Percentiles rank a stretch among this genome's conserved stretches.
Evolutionary conservation across 192 early-diverging fungal species (phyloP).

Genomic region (Jimgerdemannia lactiflua): DNA sequence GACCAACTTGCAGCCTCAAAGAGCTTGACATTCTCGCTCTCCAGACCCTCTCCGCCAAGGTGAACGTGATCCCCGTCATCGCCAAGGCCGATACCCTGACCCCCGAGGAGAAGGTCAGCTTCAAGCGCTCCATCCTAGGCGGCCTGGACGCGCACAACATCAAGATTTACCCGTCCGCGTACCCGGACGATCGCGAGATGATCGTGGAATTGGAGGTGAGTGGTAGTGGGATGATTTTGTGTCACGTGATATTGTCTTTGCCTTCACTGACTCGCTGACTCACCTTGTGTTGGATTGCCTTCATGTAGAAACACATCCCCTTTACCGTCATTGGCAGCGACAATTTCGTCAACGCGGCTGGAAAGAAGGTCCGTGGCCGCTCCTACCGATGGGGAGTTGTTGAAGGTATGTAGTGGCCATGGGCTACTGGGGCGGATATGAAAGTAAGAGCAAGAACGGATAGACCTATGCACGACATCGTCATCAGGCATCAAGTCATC

Average conservation of each 20-base stretch:
- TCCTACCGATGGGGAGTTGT: conserved; percentile 93
- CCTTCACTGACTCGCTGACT: too few species aligned
- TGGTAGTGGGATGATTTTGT: too few species aligned
- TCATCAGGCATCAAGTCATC: too few species aligned
- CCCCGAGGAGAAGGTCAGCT: conserved; percentile 71
- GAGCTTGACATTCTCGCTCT: conserved; percentile 96
- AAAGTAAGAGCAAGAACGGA: too few species aligned
- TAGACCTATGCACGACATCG: too few species aligned
- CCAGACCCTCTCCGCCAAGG: conserved; percentile 84
- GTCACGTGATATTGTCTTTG: too few species aligned
- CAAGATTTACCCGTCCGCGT: conserved; percentile 77
- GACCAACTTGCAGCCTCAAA: conserved; percentile 43
- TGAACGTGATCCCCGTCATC: conserved; percentile 88
- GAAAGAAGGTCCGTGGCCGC: conserved; percentile 84
- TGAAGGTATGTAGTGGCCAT: conserved; percentile 38
- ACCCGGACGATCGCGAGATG: conserved; percentile 80
- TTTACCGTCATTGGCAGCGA: conserved; percentile 95
- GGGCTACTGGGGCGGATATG: too few species aligned
- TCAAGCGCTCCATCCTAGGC: conserved; percentile 84
- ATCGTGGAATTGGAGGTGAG: conserved; percentile 82
- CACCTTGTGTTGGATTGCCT: too few species aligned
- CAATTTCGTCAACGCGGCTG: conserved; percentile 79
- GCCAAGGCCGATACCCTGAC: conserved; percentile 92
- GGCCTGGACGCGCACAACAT: conserved; percentile 83
- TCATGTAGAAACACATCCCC: conserved; percentile 53